Percentiles rank a stretch among this genome's conserved stretches.
Conservation (phyloP, 2,329 filamentous ascomycete species). For the Hymenoscyphus salicellus region DNA sequence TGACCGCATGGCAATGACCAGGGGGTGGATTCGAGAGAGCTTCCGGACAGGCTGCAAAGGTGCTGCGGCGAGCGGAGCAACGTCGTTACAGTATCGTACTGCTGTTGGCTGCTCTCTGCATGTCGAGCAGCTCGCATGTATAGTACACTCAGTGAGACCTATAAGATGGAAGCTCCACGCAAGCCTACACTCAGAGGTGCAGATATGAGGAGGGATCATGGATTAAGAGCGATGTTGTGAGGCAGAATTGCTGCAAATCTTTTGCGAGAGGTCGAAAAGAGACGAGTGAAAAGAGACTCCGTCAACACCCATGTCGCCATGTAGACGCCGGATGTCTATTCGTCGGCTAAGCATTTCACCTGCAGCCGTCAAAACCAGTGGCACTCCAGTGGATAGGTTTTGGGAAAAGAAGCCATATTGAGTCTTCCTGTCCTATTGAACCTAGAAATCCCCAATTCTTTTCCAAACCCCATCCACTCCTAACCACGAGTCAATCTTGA, state of each 20-base stretch:
- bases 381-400: constrained; percentile 1
- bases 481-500: neutral
- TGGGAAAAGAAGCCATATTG: constrained; percentile 19
- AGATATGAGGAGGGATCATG: constrained; percentile 19
- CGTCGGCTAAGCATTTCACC: constrained; percentile 27
- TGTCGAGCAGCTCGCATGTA: constrained; percentile 20
- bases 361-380: constrained; percentile 3
- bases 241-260: constrained; percentile 20
- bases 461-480: neutral
- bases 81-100: neutral
- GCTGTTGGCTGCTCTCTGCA: constrained; percentile 10
- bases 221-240: neutral
- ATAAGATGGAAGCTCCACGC: constrained; percentile 22
- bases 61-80: neutral
- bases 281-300: neutral
- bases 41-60: neutral
- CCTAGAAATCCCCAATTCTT: neutral
- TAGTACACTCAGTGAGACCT: constrained; percentile 21
- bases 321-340: constrained; percentile 31
- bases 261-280: constrained; percentile 7
- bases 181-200: constrained; percentile 24
- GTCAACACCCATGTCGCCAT: neutral
- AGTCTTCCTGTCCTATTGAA: constrained; percentile 2
- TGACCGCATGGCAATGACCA: constrained; percentile 12
- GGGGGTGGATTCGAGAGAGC: neutral